Conservation (phyloP, 2,329 filamentous ascomycete genomes). For the Hypoxylon sp. region DNA sequence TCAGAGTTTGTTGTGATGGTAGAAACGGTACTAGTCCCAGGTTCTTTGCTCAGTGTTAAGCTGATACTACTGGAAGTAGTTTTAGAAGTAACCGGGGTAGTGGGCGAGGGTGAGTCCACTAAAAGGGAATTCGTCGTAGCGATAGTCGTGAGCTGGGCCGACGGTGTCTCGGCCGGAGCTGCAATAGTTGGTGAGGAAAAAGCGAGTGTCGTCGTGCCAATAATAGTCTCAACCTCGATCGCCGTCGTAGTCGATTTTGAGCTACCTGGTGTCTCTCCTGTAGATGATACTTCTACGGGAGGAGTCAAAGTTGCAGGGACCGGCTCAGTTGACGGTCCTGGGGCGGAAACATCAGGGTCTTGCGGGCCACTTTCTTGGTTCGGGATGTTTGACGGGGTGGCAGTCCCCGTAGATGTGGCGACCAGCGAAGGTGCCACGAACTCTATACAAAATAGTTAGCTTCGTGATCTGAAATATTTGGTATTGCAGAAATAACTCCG, state of each 20-base stretch:
- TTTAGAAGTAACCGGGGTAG: constrained; percentile 40
- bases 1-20: constrained; percentile 15
- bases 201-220: constrained; percentile 35
- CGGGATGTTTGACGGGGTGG: constrained; percentile 20
- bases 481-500: constrained; percentile 25
- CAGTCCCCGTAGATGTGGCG: constrained; percentile 25
- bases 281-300: constrained; percentile 7
- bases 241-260: constrained; percentile 17
- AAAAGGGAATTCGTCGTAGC: constrained; percentile 31
- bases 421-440: constrained; percentile 39
- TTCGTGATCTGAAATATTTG: not conserved
- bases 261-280: constrained; percentile 17
- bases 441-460: constrained; percentile 38
- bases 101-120: constrained; percentile 26
- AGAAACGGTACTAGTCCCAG: constrained; percentile 22
- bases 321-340: constrained; percentile 22
- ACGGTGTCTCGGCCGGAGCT: constrained; percentile 29
- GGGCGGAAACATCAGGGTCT: constrained; percentile 28
- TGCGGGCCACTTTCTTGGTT: constrained; percentile 36
- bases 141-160: constrained; percentile 34
- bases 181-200: constrained; percentile 29
- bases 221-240: constrained; percentile 19
- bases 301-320: constrained; percentile 24
- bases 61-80: constrained; percentile 16
- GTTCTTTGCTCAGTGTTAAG: constrained; percentile 24